Base-by-base conservation (phyloP, 179 eudicot species). In the Carnegiea gigantea region DNA sequence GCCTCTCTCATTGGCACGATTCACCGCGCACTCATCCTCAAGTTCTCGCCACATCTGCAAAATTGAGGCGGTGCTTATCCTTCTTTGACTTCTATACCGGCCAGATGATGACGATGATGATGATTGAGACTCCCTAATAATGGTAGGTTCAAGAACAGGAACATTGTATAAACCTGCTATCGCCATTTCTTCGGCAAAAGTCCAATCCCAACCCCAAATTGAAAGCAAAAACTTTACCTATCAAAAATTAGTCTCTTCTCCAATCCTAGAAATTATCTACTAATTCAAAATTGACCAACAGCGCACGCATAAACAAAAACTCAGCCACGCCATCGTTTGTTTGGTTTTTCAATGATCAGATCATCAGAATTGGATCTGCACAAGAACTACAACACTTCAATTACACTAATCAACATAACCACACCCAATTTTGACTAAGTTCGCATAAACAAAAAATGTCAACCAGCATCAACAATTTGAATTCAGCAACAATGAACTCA, bases 21-120 rank as follows among this genome's bases (percentile, higher is more conserved):
- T 83, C 82, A 87, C 83, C 73, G 80, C 84, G 68, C 90, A 89
- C 77, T 95, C 93, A 87, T 88, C 90, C 87, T 95, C 99, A 40
- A 93, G 88, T 79, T 93, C 94, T 76, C 91, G 86, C 98, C 99
- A 92, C 97, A 95, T 93, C 87, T 91, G 92, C 80, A 89, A 82
- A 79, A 93, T 82, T 46, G 93, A 86, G 83, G 93, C 91, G 71
- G 92, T 86, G 87, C 89, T 82, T 9, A 87, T 78, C 84, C 86
- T 82, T 46, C 90, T 87, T 70, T 76, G 88, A 78, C 84, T 88
- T 38, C 81, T 86, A 83, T 82, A 72, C 54, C 77, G 81, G 76
- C 86, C 80, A 6, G 94, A 88, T 10, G 95, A 88, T 4, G 83
- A 88, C 8, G 94, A 88, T 3, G 83, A 85, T 0, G 90, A 87